phyloP scores from a whole-genome alignment of 805 yeast genomes.

The Candida succiphila region DNA sequence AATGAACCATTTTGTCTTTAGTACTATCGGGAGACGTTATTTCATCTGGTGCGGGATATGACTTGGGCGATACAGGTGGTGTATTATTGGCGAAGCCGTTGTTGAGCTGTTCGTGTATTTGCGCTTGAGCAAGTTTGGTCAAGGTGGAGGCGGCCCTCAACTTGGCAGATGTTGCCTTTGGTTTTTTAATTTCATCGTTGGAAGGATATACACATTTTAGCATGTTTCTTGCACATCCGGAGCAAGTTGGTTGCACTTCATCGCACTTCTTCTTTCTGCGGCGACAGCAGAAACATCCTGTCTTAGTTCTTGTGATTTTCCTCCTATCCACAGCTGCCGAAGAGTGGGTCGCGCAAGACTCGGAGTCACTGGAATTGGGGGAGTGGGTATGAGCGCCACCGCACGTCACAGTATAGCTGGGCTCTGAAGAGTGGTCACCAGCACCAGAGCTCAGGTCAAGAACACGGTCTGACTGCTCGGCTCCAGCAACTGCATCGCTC shows the following conservation, averaged over 20 bases:
- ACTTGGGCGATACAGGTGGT: neutral
- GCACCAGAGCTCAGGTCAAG: too few species aligned
- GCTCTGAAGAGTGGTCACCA: neutral
- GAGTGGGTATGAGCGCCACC: too few species aligned
- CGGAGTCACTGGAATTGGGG: too few species aligned
- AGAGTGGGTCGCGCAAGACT: too few species aligned
- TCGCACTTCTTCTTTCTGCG: slow-evolving; percentile 29
- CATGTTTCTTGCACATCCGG: slow-evolving; percentile 24
- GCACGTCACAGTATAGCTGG: neutral
- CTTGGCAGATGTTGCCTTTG: slow-evolving; percentile 3
- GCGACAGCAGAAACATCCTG: slow-evolving; percentile 29
- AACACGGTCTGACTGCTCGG: too few species aligned
- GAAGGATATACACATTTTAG: slow-evolving; percentile 25
- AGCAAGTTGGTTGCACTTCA: slow-evolving; percentile 23
- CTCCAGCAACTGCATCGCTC: too few species aligned
- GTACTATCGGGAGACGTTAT: too few species aligned
- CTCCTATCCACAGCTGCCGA: too few species aligned
- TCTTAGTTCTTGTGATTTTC: slow-evolving; percentile 25
- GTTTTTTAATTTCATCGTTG: slow-evolving; percentile 8
- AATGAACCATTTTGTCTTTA: neutral
- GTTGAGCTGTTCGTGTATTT: neutral
- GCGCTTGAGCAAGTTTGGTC: neutral
- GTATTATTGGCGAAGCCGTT: neutral
- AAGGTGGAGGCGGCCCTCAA: neutral
- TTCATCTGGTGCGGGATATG: neutral